phyloP scores from a whole-genome alignment of 106 monocot genomes.

The Acorus calamus region DNA sequence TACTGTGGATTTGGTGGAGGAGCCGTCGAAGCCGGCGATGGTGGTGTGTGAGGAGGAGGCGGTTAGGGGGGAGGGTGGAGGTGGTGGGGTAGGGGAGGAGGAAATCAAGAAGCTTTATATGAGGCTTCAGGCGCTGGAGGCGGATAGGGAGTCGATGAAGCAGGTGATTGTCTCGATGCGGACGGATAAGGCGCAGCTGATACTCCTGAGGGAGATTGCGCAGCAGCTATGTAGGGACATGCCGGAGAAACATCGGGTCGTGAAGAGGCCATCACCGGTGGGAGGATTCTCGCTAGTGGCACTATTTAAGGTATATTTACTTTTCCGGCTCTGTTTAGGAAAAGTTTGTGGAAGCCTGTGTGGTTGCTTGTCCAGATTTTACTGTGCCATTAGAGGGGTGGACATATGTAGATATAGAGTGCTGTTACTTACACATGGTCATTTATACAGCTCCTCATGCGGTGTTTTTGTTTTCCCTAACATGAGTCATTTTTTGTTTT shows the following conservation, averaged over 20 bases:
- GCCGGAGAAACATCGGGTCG: conserved; percentile 9
- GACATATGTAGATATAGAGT: too few species aligned
- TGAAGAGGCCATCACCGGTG: conserved; percentile 17
- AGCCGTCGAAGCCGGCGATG: not conserved
- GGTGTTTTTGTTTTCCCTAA: too few species aligned
- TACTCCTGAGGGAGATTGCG: conserved; percentile 49
- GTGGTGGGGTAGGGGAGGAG: conserved; percentile 12
- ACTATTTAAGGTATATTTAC: conserved; percentile 34
- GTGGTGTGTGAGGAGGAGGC: conserved; percentile 4
- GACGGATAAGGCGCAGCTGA: conserved; percentile 46
- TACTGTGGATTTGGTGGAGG: conserved; percentile 34
- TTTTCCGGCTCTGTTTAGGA: too few species aligned
- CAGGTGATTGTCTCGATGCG: conserved; percentile 41
- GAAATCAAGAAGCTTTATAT: conserved; percentile 51
- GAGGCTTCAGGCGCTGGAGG: conserved; percentile 54
- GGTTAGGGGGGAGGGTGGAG: not conserved
- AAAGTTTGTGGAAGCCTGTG: too few species aligned
- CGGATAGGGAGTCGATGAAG: conserved; percentile 64
- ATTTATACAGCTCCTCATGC: too few species aligned
- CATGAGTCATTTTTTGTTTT: too few species aligned
- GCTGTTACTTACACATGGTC: too few species aligned
- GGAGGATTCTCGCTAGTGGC: conserved; percentile 22
- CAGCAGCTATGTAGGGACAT: conserved; percentile 40
- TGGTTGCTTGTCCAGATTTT: too few species aligned
- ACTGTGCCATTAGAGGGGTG: too few species aligned